These are phyloP conservation scores for Eimeria praecox DNA, from an alignment of 169 alveolate genomes.

Conservation along the genomic window DNA sequence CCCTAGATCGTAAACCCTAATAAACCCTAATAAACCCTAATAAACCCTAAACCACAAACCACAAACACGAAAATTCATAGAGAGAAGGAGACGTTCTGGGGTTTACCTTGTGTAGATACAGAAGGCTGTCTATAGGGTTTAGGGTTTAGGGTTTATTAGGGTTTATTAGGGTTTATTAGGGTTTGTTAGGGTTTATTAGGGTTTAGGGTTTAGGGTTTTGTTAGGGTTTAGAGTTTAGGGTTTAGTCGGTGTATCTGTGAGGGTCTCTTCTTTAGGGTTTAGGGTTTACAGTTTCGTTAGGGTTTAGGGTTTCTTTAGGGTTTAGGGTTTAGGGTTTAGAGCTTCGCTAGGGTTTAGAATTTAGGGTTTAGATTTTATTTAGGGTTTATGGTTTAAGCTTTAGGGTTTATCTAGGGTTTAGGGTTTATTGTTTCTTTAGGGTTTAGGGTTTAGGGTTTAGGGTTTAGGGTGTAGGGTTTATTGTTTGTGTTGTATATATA, in stretches of 20 bases:
- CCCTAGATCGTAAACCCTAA: neutral
- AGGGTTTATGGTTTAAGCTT: neutral
- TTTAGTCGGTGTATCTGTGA: too few species aligned
- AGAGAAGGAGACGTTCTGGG: too few species aligned
- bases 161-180: too few species aligned
- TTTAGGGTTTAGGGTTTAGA: neutral
- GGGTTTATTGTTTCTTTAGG: neutral
- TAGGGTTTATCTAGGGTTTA: neutral
- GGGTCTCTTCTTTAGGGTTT: too few species aligned
- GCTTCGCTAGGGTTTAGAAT: neutral
- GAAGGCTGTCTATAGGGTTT: too few species aligned
- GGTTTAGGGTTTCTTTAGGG: neutral
- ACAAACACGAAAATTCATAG: too few species aligned
- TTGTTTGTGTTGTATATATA: neutral
- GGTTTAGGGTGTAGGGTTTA: constrained; percentile 53
- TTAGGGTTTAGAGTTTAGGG: too few species aligned
- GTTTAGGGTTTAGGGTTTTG: too few species aligned
- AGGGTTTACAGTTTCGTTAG: neutral
- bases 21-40: neutral
- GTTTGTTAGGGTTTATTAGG: too few species aligned
- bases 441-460: neutral
- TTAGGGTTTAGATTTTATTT: neutral
- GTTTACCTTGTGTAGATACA: too few species aligned
- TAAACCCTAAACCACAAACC: too few species aligned
- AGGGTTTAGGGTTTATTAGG: too few species aligned